Conservation (phyloP, 192 early-diverging fungal species). For the Endogone sp. region DNA sequence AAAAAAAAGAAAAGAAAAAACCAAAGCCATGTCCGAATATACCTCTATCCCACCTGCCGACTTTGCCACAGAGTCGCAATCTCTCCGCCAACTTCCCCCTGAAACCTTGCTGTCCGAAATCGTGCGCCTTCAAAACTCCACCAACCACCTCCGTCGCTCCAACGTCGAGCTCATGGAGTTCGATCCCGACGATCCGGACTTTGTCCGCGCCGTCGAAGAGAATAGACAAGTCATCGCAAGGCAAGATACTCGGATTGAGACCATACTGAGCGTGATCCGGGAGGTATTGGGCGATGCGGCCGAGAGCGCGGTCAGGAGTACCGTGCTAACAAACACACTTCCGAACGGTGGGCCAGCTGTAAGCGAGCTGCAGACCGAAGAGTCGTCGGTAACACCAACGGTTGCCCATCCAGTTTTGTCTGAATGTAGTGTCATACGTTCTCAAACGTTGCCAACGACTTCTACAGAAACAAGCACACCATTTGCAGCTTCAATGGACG, state of each 20-base stretch:
- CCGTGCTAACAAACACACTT: not conserved
- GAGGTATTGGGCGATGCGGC: constrained; percentile 24
- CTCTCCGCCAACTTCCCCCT: constrained; percentile 13
- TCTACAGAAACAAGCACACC: not conserved
- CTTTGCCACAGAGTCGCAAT: not conserved
- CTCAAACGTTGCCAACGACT: not conserved
- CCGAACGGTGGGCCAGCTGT: not conserved
- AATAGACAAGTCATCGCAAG: constrained; percentile 29
- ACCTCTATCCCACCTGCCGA: not conserved
- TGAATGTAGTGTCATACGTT: not conserved
- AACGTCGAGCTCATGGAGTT: constrained; percentile 33
- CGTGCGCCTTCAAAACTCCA: constrained; percentile 33
- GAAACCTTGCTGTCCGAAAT: constrained; percentile 33
- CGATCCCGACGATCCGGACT: constrained; percentile 36
- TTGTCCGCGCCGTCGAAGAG: constrained; percentile 26
- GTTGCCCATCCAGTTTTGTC: not conserved
- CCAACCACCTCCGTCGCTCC: constrained; percentile 29
- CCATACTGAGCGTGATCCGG: constrained; percentile 17
- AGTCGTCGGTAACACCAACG: not conserved
- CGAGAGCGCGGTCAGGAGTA: not conserved
- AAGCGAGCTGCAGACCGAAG: not conserved
- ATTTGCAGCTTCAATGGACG: not conserved
- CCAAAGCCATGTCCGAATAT: not conserved
- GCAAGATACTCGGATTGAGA: constrained; percentile 23
- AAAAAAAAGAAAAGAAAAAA: too few species aligned